phyloP scores from a whole-genome alignment of 495 filamentous ascomycete genomes.

The Glarea lozoyensis region DNA sequence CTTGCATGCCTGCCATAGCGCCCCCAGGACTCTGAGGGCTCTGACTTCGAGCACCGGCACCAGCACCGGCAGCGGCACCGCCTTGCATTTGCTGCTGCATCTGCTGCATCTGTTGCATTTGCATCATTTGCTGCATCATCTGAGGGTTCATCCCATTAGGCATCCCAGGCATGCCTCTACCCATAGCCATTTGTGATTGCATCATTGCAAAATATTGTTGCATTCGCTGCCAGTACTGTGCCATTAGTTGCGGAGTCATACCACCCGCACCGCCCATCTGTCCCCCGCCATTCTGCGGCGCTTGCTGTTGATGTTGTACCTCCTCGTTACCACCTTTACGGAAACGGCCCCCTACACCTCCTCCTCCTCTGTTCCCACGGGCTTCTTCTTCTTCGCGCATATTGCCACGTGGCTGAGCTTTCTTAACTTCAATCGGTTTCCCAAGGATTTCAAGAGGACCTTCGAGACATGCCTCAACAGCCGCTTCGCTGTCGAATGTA shows the following conservation, averaged over 20 bases:
- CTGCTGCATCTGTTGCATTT: constrained; percentile 67
- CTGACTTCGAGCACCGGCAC: constrained; percentile 28
- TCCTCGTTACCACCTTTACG: constrained; percentile 40
- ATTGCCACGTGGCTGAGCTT: constrained; percentile 91
- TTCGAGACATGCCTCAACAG: constrained; percentile 82
- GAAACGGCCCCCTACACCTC: no score
- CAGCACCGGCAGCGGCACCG: no score
- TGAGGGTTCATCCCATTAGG: constrained; percentile 44
- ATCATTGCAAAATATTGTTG: constrained; percentile 92
- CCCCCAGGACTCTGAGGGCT: constrained; percentile 34
- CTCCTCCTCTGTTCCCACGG: constrained; percentile 23
- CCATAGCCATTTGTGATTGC: constrained; percentile 75
- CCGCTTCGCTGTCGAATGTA: constrained; percentile 92
- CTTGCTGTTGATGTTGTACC: constrained; percentile 30
- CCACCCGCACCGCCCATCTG: constrained; percentile 46
- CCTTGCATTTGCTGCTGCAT: constrained; percentile 54
- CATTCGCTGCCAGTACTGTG: constrained; percentile 95
- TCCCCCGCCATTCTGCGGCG: constrained; percentile 27
- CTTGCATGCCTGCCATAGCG: constrained; percentile 28
- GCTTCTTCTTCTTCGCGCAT: constrained; percentile 81
- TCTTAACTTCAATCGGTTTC: constrained; percentile 97
- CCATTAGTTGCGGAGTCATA: constrained; percentile 95
- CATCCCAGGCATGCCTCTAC: constrained; percentile 31
- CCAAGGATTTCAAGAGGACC: constrained; percentile 79
- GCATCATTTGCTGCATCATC: constrained; percentile 64